Evolutionary conservation across 768 basidiomycete genomes (phyloP).

Genomic region (Antrodiella citrinella): DNA sequence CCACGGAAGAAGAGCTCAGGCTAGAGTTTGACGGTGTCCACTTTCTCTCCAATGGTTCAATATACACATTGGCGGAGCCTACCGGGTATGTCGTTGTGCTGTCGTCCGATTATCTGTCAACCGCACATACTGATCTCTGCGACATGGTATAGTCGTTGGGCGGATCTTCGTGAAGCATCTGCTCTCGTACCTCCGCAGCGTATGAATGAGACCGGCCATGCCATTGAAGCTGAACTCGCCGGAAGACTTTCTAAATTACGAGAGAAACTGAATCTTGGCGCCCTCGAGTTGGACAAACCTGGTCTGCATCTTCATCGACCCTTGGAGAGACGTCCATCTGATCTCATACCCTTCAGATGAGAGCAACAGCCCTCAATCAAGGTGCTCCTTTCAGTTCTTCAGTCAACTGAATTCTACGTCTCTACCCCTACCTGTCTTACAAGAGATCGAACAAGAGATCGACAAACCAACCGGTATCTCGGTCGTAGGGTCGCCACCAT

Average conservation of each 20-base stretch:
- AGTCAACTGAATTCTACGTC: constrained; percentile 52
- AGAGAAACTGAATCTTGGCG: constrained; percentile 50
- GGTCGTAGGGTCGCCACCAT: constrained; percentile 46
- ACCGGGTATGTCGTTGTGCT: constrained; percentile 36
- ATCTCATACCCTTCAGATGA: too few relatives aligned
- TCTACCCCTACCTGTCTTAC: constrained; percentile 48
- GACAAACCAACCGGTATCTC: constrained; percentile 66
- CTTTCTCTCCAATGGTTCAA: constrained; percentile 61
- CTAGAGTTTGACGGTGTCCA: constrained; percentile 76
- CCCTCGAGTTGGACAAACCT: constrained; percentile 5
- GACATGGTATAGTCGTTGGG: constrained; percentile 36
- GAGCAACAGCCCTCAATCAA: constrained; percentile 36
- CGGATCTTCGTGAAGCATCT: constrained; percentile 54
- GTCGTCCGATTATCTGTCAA: not conserved
- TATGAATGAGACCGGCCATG: constrained; percentile 50
- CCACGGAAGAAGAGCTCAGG: constrained; percentile 47
- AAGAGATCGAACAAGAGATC: constrained; percentile 66
- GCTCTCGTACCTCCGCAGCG: constrained; percentile 49
- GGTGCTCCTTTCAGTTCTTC: constrained; percentile 60
- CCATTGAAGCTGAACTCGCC: constrained; percentile 52
- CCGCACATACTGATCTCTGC: constrained; percentile 14
- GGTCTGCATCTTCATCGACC: too few relatives aligned
- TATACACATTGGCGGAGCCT: constrained; percentile 69
- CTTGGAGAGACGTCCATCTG: too few relatives aligned
- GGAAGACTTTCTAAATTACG: constrained; percentile 51